phyloP scores from a whole-genome alignment of 441 rosid genomes.

The Populus trichocarpa region DNA sequence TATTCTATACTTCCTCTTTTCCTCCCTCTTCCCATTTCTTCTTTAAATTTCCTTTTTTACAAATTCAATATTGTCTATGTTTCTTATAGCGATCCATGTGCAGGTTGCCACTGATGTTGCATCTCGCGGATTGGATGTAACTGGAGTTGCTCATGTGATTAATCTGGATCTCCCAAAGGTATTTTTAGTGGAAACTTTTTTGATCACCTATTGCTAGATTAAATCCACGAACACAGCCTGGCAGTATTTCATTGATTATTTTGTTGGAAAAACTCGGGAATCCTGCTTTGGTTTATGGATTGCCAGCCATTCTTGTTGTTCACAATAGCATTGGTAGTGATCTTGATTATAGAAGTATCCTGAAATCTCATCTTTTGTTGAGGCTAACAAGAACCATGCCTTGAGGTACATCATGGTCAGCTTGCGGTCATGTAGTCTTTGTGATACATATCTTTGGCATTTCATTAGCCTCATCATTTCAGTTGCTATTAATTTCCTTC shows the following conservation, averaged over 20 bases:
- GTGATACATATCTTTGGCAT: slow-evolving; percentile 8
- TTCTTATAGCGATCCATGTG: background rate
- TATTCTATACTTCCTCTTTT: too few species aligned
- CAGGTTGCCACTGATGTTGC: slow-evolving; percentile 47
- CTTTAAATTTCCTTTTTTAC: background rate
- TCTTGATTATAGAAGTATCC: background rate
- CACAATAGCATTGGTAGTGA: background rate
- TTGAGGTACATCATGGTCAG: background rate
- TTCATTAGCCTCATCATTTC: slow-evolving; percentile 12
- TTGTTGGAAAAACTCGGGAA: slow-evolving; percentile 1
- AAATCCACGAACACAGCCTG: background rate
- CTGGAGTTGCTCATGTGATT: slow-evolving; percentile 42
- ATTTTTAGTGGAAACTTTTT: slow-evolving; percentile 15
- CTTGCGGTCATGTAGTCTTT: background rate
- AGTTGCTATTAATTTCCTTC: slow-evolving; percentile 14
- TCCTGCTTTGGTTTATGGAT: background rate
- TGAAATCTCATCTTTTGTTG: background rate
- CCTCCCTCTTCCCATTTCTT: background rate
- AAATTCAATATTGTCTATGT: background rate
- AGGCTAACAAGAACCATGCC: background rate
- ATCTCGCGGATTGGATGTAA: slow-evolving; percentile 42
- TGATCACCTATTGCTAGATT: background rate
- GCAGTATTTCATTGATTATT: background rate
- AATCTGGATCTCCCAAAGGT: slow-evolving; percentile 48
- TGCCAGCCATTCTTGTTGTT: slow-evolving; percentile 1